Evolutionary conservation across 2,329 filamentous ascomycete genomes (phyloP), one percentile per base, ranked within the genome.

Genomic region (Arthrobotrys iridis): DNA sequence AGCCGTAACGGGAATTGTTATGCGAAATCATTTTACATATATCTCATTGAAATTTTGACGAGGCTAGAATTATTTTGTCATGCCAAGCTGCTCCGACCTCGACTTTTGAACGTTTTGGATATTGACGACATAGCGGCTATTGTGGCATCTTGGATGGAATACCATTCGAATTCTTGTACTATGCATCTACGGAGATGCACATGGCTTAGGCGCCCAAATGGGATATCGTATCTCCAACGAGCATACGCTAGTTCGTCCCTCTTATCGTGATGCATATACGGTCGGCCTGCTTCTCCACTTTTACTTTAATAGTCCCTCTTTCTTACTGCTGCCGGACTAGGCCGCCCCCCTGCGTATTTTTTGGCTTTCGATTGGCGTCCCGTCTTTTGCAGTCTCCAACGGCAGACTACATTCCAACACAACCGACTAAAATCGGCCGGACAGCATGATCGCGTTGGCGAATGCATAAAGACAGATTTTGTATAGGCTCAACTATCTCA

Each of bases 231-330:
- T 20, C 43, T 46, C 3, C 22, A 26, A 46, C 20, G 24, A 11
- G 22, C 20, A 10, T 46, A 46, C n/a, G 43, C 43, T n/a, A 52
- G 30, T 10, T 37, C 18, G n/a, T n/a, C 15, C 15, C 24, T 10
- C 50, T 55, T 55, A 55, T 24, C 50, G n/a, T n/a, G n/a, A n/a
- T n/a, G n/a, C n/a, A 11, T 20, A 55, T 28, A 37, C 15, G 37
- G 15, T 55, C 50, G 50, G 15, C n/a, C 50, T 18, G 24, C 15
- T 37, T 37, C 18, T 55, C 46, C n/a, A 33, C 26, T 52, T 52
- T 52, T 33, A 33, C 26, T 52, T 30, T 52, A 13, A n/a, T n/a
- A n/a, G 15, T 11, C 28, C 48, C 20, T 52, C 48, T 52, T 20
- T 20, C 1, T 5, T 52, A 52, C 20, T 28, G 20, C 15, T 52